These are phyloP conservation scores for Globisporangium uncinulatum DNA, from an alignment of 352 stramenopile genomes.

Conservation along the genomic window DNA sequence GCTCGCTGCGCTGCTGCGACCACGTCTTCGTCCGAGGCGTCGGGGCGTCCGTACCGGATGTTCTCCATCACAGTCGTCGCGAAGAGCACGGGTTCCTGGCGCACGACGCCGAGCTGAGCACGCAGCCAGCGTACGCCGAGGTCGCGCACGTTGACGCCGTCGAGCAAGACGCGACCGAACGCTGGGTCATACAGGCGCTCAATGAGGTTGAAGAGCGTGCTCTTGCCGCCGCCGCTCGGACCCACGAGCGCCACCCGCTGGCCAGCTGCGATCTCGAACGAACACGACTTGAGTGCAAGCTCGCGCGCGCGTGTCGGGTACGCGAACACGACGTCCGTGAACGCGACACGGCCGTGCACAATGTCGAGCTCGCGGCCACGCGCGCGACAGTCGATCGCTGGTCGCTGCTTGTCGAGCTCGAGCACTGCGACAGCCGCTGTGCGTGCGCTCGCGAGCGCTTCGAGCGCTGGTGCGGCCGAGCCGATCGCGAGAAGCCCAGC, in stretches of 20 bases:
- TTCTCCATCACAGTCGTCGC: slow-evolving; percentile 54
- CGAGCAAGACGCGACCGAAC: slow-evolving; percentile 27
- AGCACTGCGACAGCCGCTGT: slow-evolving; percentile 58
- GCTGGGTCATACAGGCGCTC: too few species aligned
- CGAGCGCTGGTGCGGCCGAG: too few species aligned
- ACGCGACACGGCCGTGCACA: slow-evolving; percentile 38
- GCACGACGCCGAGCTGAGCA: slow-evolving; percentile 81
- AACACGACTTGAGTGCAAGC: slow-evolving; percentile 47
- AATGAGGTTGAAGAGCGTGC: too few species aligned
- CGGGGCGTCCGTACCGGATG: slow-evolving; percentile 13
- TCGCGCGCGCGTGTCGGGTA: slow-evolving; percentile 50
- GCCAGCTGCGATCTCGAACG: slow-evolving; percentile 47
- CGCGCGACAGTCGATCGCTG: slow-evolving; percentile 44
- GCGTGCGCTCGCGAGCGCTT: slow-evolving; percentile 48
- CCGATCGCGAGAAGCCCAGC: too few species aligned
- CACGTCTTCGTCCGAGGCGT: slow-evolving; percentile 7
- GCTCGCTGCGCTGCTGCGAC: slow-evolving; percentile 10
- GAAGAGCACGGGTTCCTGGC: slow-evolving; percentile 57
- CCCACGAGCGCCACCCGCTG: too few species aligned
- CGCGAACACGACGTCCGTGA: slow-evolving; percentile 83
- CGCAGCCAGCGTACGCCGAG: slow-evolving; percentile 82
- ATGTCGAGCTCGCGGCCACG: slow-evolving; percentile 16
- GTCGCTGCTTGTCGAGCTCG: slow-evolving; percentile 46
- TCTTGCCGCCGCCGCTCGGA: too few species aligned
- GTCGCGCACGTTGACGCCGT: slow-evolving; percentile 36